Evolutionary conservation across 2,329 filamentous ascomycete species (phyloP).

Genomic region (Lachnellula cervina): DNA sequence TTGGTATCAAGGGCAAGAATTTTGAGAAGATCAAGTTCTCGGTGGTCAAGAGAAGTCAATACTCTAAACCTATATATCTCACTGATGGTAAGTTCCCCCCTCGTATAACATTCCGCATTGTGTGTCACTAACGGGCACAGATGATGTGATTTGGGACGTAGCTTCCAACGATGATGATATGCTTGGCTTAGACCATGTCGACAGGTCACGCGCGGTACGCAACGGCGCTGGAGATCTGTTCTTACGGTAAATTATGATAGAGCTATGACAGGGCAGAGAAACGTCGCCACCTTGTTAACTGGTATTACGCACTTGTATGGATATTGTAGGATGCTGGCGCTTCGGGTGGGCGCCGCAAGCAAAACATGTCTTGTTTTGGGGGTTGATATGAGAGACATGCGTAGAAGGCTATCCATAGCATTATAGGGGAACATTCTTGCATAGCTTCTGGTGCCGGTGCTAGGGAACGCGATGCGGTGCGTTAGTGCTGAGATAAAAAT

Average conservation of each 20-base stretch:
- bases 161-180: slow-evolving; percentile 52
- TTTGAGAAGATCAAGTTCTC: slow-evolving; percentile 99
- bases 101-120: not conserved
- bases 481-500: not conserved
- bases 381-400: not conserved
- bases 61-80: slow-evolving; percentile 75
- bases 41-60: slow-evolving; percentile 64
- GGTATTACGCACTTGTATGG: not conserved
- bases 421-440: not conserved
- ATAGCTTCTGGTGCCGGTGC: not conserved
- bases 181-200: slow-evolving; percentile 61
- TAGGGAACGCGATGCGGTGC: not conserved
- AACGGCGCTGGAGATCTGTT: slow-evolving; percentile 62
- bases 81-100: slow-evolving; percentile 67
- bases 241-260: slow-evolving; percentile 35
- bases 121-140: slow-evolving; percentile 34
- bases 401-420: not conserved
- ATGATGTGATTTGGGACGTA: slow-evolving; percentile 54
- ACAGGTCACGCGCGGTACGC: slow-evolving; percentile 53
- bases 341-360: not conserved
- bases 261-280: too few species aligned
- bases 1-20: slow-evolving; percentile 93
- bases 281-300: too few species aligned
- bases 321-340: not conserved
- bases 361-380: not conserved